Base-by-base conservation (phyloP, 2,329 filamentous ascomycete species). In the Verticillium longisporum region DNA sequence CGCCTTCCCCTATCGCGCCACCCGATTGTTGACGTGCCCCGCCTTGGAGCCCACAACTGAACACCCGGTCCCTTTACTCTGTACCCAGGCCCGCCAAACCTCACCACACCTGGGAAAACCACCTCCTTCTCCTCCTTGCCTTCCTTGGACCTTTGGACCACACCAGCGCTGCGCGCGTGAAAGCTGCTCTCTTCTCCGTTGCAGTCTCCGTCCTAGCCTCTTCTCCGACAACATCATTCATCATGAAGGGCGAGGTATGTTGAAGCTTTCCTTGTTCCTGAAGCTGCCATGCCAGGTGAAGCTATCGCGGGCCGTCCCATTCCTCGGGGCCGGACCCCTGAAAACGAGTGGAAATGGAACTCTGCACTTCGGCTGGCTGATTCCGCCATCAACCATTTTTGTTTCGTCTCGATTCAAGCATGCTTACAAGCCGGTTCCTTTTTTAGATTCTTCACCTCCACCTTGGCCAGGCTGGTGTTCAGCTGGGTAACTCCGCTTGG, bases 401-500 rank as follows among this genome's bases (percentile, higher is more conserved):
- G 37, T 41, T 37, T 32, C 36, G 9, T 3, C n/a, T 26, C 41
- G 57, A 53, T 53, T 53, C n/a, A 18, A 3, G 10, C 21, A 18
- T 53, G 21, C 18, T 53, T n/a, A 53, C 45, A 13, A 21, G 26
- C 5, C 18, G 18, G n/a, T 37, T 61, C 31, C 9, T 45, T 61
- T 61, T 57, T 59, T 64, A 86, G 84, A 81, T 87, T 76, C 79
- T 86, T 77, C 84, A 87, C 77, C 77, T 87, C 73, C 84, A 87
- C 73, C 74, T 86, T 70, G 84, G 84, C 74, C 84, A 90, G 81
- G 87, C 88, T 78, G 88, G 87, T 78, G 85, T 82, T 72, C 87
- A 90, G 84, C 85, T 90, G 66, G 88, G 87, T 72, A 89, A 89
- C 81, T 88, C 85, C 73, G 87, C 88, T 69, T 90, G 87, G 87